A percentile compares a stretch with the other conserved stretches of the same genome.
phyloP scores from a whole-genome alignment of 208 protist genomes.

The Lotmaria passim region DNA sequence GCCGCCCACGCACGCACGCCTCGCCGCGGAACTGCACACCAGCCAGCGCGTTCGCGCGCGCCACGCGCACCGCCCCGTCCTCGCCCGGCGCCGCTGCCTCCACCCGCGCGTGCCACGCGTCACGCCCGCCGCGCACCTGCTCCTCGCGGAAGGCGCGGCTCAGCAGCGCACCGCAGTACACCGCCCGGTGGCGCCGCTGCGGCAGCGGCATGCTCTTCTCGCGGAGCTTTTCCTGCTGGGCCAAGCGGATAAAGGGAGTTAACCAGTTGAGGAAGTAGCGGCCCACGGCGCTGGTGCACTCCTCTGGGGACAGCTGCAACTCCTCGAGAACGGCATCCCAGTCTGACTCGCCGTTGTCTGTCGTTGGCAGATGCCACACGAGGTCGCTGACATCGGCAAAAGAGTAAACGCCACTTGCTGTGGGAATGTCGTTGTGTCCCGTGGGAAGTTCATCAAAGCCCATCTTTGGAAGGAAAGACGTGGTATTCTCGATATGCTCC shows the following conservation, averaged over 20 bases:
- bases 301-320: slow-evolving; percentile 38
- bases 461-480: too few relatives aligned
- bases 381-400: slow-evolving; percentile 20
- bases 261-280: slow-evolving; percentile 48
- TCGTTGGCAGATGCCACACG: slow-evolving; percentile 17
- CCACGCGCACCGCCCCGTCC: too few relatives aligned
- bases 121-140: too few relatives aligned
- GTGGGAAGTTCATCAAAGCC: too few relatives aligned
- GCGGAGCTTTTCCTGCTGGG: slow-evolving; percentile 33
- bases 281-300: slow-evolving; percentile 4
- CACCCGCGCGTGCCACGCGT: too few relatives aligned
- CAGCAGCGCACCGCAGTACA: slow-evolving; percentile 41
- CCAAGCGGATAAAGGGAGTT: slow-evolving; percentile 33
- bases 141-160: too few relatives aligned
- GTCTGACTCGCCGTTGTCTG: slow-evolving; percentile 1
- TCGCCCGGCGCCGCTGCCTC: too few relatives aligned
- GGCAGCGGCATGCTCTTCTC: slow-evolving; percentile 30
- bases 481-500: too few relatives aligned
- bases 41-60: too few relatives aligned
- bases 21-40: too few relatives aligned
- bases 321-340: slow-evolving; percentile 21
- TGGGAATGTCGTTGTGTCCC: too few relatives aligned
- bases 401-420: slow-evolving; percentile 10
- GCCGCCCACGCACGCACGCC: too few relatives aligned
- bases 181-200: slow-evolving; percentile 21